A percentile compares a stretch with the other conserved stretches of the same genome.
Evolutionary conservation across 345 rosid genomes (phyloP).

Genomic region (Rhodamnia argentea): DNA sequence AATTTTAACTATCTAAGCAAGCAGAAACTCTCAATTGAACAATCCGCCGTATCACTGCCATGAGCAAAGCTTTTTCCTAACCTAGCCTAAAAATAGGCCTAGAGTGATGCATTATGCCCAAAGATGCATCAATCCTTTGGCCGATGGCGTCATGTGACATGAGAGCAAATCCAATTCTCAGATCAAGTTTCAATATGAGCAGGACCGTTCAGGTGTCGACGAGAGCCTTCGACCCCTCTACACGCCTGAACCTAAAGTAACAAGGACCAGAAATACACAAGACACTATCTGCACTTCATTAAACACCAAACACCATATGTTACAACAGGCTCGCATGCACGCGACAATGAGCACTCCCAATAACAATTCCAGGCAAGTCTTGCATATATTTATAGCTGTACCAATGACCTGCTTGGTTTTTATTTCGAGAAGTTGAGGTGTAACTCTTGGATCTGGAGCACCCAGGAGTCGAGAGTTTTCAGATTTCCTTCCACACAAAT

Average conservation of each 20-base stretch:
- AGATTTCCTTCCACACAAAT: background rate
- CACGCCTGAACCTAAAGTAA: background rate
- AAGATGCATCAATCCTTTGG: background rate
- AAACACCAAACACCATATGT: background rate
- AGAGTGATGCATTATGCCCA: background rate
- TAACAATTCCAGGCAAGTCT: background rate
- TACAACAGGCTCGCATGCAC: background rate
- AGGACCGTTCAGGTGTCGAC: background rate
- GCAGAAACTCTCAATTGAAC: background rate
- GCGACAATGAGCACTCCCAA: background rate
- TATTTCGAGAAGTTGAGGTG: background rate
- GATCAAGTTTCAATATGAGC: background rate
- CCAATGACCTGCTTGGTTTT: background rate
- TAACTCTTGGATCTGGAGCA: background rate
- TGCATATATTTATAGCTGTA: background rate
- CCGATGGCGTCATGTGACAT: background rate
- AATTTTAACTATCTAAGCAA: background rate
- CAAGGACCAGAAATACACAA: background rate
- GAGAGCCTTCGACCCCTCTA: background rate
- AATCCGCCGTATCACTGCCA: background rate
- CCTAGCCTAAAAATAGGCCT: background rate
- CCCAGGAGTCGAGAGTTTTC: background rate
- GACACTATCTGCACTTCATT: background rate
- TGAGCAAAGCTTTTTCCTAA: background rate
- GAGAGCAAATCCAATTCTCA: background rate